A percentile compares a stretch with the other conserved stretches of the same genome.
Conservation (phyloP, 2,329 filamentous ascomycete genomes). For the Diplodia corticola region DNA sequence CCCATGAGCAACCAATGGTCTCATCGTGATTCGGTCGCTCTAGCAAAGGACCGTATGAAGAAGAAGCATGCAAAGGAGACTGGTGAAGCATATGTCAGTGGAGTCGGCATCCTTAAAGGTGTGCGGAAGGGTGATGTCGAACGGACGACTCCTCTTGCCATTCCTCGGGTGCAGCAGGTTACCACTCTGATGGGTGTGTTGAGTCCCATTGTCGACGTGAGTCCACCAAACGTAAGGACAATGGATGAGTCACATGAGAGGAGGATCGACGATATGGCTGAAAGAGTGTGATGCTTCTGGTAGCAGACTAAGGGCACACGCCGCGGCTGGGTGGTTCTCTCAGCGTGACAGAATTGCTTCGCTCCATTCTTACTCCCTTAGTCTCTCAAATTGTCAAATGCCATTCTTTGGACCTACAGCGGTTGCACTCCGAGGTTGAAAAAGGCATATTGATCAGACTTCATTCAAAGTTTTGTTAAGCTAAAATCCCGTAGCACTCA, state of each 20-base stretch:
- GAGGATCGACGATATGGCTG: not conserved
- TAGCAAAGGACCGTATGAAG: constrained; percentile 17
- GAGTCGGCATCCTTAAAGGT: not conserved
- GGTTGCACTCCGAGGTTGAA: too few species aligned
- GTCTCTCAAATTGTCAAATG: too few species aligned
- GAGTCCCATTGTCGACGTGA: constrained; percentile 16
- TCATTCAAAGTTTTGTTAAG: too few species aligned
- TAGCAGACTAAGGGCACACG: not conserved
- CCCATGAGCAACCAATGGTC: not conserved
- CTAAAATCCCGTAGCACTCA: too few species aligned
- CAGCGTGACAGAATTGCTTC: too few species aligned
- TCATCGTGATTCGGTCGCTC: constrained; percentile 18
- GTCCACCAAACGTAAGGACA: not conserved
- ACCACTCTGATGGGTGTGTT: constrained; percentile 12
- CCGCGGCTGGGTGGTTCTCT: not conserved
- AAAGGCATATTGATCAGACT: too few species aligned
- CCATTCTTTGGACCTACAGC: too few species aligned
- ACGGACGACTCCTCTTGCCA: not conserved
- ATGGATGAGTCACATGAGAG: not conserved
- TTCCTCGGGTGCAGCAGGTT: constrained; percentile 18
- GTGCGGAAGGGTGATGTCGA: not conserved
- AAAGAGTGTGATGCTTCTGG: not conserved
- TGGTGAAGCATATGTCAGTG: not conserved
- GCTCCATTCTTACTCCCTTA: too few species aligned
- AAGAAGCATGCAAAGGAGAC: constrained; percentile 6